These are phyloP conservation scores for Chlorociboria aeruginascens DNA, from an alignment of 495 filamentous ascomycete genomes.

Conservation along the genomic window DNA sequence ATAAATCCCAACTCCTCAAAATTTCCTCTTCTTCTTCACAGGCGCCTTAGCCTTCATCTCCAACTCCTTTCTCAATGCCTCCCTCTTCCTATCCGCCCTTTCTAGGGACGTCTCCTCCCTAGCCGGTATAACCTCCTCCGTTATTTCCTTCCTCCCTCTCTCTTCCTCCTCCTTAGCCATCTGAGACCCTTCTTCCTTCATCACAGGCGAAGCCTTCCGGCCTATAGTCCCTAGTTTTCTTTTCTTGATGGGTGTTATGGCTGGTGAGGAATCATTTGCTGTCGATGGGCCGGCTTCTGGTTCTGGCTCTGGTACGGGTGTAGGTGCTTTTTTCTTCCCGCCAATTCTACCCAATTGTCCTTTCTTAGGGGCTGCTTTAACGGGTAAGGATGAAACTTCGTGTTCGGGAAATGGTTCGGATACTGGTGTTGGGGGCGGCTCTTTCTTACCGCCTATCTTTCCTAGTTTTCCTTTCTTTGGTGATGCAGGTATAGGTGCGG, in stretches of 20 bases:
- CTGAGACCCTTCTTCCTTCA: background rate
- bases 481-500: conserved; percentile 3
- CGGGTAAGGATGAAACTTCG: background rate
- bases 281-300: no score
- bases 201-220: background rate
- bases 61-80: conserved; percentile 52
- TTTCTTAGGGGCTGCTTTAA: conserved; percentile 1
- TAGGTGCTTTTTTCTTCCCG: conserved; percentile 10
- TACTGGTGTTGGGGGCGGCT: conserved; percentile 1
- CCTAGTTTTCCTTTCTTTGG: conserved; percentile 15
- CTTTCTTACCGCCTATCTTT: conserved; percentile 20
- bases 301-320: background rate
- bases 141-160: background rate
- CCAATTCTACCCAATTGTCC: conserved; percentile 10
- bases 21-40: conserved; percentile 60
- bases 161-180: conserved; percentile 3
- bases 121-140: background rate
- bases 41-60: conserved; percentile 50
- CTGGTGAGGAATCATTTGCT: no score
- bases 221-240: conserved; percentile 4
- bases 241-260: background rate
- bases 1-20: conserved; percentile 22
- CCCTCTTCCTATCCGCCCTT: conserved; percentile 49
- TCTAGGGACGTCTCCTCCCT: conserved; percentile 36
- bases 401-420: background rate